These are phyloP conservation scores for Mucor indicus DNA, from an alignment of 371 early-diverging fungal genomes.

Conservation along the genomic window DNA sequence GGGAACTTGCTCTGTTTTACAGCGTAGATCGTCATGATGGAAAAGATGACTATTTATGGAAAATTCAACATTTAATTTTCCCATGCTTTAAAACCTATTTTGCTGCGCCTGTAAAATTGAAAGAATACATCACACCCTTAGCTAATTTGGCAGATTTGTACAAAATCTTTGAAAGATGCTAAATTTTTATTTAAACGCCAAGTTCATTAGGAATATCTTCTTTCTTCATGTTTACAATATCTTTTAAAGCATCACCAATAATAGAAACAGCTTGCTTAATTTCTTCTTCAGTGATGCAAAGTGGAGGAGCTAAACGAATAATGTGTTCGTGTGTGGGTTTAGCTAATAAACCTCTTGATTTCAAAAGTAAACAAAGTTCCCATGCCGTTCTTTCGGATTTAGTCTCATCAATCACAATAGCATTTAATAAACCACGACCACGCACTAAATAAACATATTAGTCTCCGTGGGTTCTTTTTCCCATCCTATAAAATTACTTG, in stretches of 20 bases:
- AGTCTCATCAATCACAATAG: constrained; percentile 90
- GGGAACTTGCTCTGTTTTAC: constrained; percentile 79
- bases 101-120: constrained; percentile 56
- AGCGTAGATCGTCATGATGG: constrained; percentile 65
- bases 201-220: constrained; percentile 44
- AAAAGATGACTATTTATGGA: constrained; percentile 48
- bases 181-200: constrained; percentile 19
- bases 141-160: constrained; percentile 88
- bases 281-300: constrained; percentile 90
- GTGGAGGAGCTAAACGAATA: constrained; percentile 95
- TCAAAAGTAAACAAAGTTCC: constrained; percentile 93
- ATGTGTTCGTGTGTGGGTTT: constrained; percentile 99
- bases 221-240: constrained; percentile 59
- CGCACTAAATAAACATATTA: constrained; percentile 56
- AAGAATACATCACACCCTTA: constrained; percentile 58
- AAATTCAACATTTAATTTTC: constrained; percentile 75
- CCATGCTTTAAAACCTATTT: constrained; percentile 71
- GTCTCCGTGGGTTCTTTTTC: too few relatives aligned
- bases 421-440: constrained; percentile 94
- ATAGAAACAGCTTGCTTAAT: constrained; percentile 78
- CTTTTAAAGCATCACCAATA: constrained; percentile 73
- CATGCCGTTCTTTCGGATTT: constrained; percentile 88
- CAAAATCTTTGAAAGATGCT: constrained; percentile 91
- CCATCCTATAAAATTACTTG: too few relatives aligned
- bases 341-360: constrained; percentile 89